phyloP scores from a whole-genome alignment of 768 basidiomycete genomes.

The Dioszegia crocea region DNA sequence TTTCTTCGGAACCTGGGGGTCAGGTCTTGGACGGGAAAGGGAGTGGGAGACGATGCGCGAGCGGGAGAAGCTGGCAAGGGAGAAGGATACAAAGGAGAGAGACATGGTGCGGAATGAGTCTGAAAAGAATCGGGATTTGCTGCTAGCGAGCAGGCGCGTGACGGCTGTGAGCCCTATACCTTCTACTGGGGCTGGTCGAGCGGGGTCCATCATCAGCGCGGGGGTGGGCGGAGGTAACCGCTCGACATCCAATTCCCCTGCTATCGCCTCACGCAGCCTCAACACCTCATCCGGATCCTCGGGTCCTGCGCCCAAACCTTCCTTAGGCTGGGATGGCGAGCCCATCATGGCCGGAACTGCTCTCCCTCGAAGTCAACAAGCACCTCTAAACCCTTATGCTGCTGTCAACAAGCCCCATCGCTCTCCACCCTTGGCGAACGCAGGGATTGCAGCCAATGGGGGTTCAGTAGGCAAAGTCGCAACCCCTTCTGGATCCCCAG shows the following conservation, averaged over 20 bases:
- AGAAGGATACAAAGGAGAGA: background rate
- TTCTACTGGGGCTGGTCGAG: background rate
- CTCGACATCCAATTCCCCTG: background rate
- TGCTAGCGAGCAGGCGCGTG: conserved; percentile 35
- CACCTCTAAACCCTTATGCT: background rate
- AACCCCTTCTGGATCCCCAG: background rate
- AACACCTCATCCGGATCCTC: background rate
- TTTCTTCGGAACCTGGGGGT: background rate
- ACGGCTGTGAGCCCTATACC: conserved; percentile 27
- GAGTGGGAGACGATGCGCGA: conserved; percentile 7
- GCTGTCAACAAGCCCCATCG: background rate
- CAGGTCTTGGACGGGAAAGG: conserved; percentile 5
- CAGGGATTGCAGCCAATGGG: background rate
- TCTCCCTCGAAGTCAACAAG: conserved; percentile 28
- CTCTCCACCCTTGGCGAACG: background rate
- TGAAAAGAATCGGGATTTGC: conserved; percentile 37
- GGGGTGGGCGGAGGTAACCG: background rate
- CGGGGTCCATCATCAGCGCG: background rate
- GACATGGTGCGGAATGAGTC: conserved; percentile 20
- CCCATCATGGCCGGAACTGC: conserved; percentile 31
- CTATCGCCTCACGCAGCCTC: background rate
- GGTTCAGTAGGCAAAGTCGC: background rate
- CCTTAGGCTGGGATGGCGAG: conserved; percentile 24
- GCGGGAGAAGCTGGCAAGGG: background rate
- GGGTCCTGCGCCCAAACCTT: background rate